A percentile compares a stretch with the other conserved stretches of the same genome.
phyloP scores from a whole-genome alignment of 495 filamentous ascomycete species.

The Aspergillus biplanus region DNA sequence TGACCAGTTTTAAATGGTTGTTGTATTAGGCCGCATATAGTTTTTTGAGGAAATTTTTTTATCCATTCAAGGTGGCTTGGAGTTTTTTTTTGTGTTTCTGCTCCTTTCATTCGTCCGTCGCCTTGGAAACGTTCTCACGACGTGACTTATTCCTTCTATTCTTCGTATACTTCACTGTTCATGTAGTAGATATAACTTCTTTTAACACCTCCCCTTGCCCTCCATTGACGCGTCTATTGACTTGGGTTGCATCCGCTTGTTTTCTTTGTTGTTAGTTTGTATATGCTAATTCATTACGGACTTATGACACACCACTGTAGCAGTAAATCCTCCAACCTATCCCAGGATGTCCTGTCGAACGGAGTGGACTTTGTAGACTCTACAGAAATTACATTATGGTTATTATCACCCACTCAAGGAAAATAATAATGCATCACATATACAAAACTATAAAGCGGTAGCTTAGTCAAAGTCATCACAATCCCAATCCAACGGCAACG shows the following conservation, averaged over 20 bases:
- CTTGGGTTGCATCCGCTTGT: constrained; percentile 34
- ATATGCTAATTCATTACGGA: constrained; percentile 35
- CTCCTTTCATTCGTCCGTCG: constrained; percentile 5
- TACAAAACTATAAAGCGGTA: background rate
- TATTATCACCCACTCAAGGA: background rate
- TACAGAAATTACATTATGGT: background rate
- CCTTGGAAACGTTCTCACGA: constrained; percentile 7
- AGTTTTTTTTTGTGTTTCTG: constrained; percentile 16
- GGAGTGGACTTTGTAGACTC: background rate
- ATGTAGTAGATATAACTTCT: constrained; percentile 44
- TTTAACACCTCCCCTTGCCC: constrained; percentile 28
- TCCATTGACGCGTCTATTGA: constrained; percentile 35
- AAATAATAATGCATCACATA: too few relatives aligned
- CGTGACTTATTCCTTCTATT: constrained; percentile 32
- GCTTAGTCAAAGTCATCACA: background rate
- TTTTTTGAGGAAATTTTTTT: constrained; percentile 22
- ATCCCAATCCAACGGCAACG: constrained; percentile 3
- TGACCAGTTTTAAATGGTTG: constrained; percentile 50
- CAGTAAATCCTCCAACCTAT: background rate
- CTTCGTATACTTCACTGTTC: constrained; percentile 36
- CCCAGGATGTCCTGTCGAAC: background rate
- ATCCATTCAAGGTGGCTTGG: constrained; percentile 29
- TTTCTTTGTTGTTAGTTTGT: constrained; percentile 36
- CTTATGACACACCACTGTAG: constrained; percentile 15
- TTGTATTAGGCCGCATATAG: constrained; percentile 20